phyloP scores from a whole-genome alignment of 305 asterid species.

The Ilex paraguariensis region DNA sequence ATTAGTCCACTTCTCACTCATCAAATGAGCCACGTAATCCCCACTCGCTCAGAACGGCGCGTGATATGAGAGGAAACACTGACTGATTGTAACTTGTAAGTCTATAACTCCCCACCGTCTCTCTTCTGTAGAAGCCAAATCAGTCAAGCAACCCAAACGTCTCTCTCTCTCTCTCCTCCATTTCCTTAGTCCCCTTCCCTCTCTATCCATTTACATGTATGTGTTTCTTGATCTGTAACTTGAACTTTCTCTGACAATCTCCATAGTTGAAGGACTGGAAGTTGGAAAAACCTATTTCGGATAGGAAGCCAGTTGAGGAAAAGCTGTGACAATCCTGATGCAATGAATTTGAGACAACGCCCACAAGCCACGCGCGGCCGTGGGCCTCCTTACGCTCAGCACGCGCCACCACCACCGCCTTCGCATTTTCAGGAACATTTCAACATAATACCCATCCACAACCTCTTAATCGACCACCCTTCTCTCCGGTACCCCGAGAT shows the following conservation, averaged over 20 bases:
- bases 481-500: constrained; percentile 77
- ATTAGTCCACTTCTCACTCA: too few species aligned
- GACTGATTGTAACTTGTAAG: too few species aligned
- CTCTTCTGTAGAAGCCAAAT: too few species aligned
- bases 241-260: too few species aligned
- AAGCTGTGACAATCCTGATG: constrained; percentile 16
- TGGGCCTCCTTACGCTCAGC: constrained; percentile 31
- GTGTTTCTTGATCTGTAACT: too few species aligned
- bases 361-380: constrained; percentile 52
- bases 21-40: too few species aligned
- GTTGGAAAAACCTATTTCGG: too few species aligned
- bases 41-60: too few species aligned
- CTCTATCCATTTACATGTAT: background rate
- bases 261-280: background rate
- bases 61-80: too few species aligned
- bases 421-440: constrained; percentile 29
- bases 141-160: too few species aligned
- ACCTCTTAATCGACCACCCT: constrained; percentile 72
- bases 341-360: constrained; percentile 65
- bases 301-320: background rate
- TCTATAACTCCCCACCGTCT: too few species aligned
- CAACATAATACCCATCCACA: constrained; percentile 85
- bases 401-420: constrained; percentile 26
- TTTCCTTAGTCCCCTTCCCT: background rate
- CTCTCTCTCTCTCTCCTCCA: background rate